Percentiles rank a stretch among this genome's conserved stretches.
Conservation (phyloP, 2,329 filamentous ascomycete genomes). For the Colletotrichum salicis region DNA sequence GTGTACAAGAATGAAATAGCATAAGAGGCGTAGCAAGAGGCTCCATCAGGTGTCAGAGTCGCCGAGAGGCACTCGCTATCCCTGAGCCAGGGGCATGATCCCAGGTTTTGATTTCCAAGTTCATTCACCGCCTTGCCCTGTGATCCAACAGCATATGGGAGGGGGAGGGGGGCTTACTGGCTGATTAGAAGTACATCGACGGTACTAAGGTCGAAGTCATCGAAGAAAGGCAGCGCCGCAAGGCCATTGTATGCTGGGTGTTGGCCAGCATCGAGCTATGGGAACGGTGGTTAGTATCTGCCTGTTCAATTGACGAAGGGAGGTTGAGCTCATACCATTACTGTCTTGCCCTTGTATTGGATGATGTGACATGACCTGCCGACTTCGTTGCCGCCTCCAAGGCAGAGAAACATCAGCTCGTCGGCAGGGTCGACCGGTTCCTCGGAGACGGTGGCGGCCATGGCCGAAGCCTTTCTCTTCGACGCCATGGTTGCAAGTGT, state of each 20-base stretch:
- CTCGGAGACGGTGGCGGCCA: slow-evolving; percentile 69
- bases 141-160: slow-evolving; percentile 35
- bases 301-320: not conserved
- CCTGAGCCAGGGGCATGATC: slow-evolving; percentile 24
- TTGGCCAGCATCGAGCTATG: slow-evolving; percentile 92
- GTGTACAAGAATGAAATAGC: slow-evolving; percentile 35
- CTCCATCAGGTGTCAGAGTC: slow-evolving; percentile 27
- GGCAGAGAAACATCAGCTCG: slow-evolving; percentile 91
- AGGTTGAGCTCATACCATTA: slow-evolving; percentile 79
- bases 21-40: slow-evolving; percentile 33
- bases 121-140: slow-evolving; percentile 41
- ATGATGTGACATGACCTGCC: slow-evolving; percentile 97
- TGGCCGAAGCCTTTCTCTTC: slow-evolving; percentile 86
- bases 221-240: slow-evolving; percentile 93
- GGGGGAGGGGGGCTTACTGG: slow-evolving; percentile 79
- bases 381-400: slow-evolving; percentile 97
- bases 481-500: slow-evolving; percentile 74
- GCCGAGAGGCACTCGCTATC: not conserved
- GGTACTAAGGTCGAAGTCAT: slow-evolving; percentile 97
- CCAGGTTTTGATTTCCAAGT: slow-evolving; percentile 28
- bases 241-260: slow-evolving; percentile 97
- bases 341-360: slow-evolving; percentile 98
- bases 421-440: slow-evolving; percentile 93
- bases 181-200: slow-evolving; percentile 97
- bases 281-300: not conserved